Conservation (phyloP, 306 rosid genomes). For the peach (Prunus persica) region Prunus_persica_NCBIv2 NC_034014.1:5488501-5489000, state of each 20-base stretch:
- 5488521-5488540: constrained; percentile 55
- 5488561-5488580: background rate
- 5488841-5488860: no score
- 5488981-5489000: no score
- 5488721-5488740: constrained; percentile 8
- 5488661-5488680: background rate
- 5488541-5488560: background rate
- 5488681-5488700: background rate
- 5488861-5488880: no score
- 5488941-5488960: no score
- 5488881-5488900: no score
- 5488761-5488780: background rate
- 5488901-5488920: no score
- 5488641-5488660: background rate
- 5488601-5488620: background rate
- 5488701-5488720: constrained; percentile 21
- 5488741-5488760: no score
- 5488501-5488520: constrained; percentile 56
- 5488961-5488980: no score
- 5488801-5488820: no score
- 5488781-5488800: no score
- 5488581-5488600: background rate
- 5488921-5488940: no score
- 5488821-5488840: no score
- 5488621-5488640: background rate